A percentile compares a stretch with the other conserved stretches of the same genome.
phyloP scores from a whole-genome alignment of 2,329 filamentous ascomycete species.

The Ploettnerulaceae sp. region DNA sequence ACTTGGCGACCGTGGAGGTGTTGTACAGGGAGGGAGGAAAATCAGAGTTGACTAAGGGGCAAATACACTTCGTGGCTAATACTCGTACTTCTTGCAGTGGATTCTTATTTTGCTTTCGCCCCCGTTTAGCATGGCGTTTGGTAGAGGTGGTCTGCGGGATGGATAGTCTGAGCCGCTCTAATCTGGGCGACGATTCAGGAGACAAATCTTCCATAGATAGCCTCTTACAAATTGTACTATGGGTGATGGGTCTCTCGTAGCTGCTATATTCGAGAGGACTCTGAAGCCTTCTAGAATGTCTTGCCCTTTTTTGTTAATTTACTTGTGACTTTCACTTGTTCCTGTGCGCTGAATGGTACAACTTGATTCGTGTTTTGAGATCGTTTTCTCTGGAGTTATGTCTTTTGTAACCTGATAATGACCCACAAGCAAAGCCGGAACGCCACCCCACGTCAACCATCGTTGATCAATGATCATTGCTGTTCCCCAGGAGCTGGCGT shows the following conservation, averaged over 20 bases:
- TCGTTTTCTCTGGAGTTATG: no score
- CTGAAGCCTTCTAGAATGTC: no score
- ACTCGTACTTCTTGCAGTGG: neutral
- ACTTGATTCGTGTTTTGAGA: no score
- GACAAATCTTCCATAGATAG: conserved; percentile 2
- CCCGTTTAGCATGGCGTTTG: conserved; percentile 3
- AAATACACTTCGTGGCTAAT: neutral
- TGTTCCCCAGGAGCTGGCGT: conserved; percentile 47
- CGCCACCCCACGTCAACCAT: neutral
- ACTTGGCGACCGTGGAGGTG: conserved; percentile 28
- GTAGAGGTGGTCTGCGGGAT: neutral
- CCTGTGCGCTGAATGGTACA: no score
- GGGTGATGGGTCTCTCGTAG: neutral
- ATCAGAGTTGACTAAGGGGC: conserved; percentile 8
- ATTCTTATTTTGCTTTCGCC: neutral
- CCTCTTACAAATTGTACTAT: neutral
- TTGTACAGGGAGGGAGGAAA: conserved; percentile 30
- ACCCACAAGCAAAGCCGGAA: neutral
- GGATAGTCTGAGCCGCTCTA: neutral
- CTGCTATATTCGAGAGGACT: neutral
- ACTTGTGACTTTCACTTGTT: no score
- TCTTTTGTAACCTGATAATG: no score
- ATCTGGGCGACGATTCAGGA: neutral
- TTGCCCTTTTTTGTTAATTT: no score
- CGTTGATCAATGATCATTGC: conserved; percentile 49